Evolutionary conservation across 23 red algal species (phyloP).

Genomic region (Agarophyton chilense): DNA sequence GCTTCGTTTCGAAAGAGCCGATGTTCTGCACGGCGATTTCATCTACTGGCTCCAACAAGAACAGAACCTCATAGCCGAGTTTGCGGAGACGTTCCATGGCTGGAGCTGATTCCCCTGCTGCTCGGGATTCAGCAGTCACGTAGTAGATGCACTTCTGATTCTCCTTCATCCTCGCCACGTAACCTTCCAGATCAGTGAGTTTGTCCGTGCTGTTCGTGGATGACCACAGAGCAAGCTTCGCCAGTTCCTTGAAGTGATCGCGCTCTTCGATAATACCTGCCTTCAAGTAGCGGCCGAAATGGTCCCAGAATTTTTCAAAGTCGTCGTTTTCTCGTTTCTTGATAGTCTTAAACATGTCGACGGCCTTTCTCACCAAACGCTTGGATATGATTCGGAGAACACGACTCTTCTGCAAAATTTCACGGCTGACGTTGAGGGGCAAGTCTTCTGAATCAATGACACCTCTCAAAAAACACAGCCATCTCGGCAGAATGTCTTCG

Average conservation of each 20-base stretch:
- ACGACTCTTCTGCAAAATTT: constrained; percentile 95
- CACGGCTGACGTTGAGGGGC: constrained; percentile 95
- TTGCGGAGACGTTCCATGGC: constrained; percentile 88
- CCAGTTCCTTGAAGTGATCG: constrained; percentile 74
- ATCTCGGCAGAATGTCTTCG: constrained; percentile 93
- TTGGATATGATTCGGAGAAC: constrained; percentile 93
- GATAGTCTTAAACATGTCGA: constrained; percentile 98
- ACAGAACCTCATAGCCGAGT: constrained; percentile 91
- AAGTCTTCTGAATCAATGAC: constrained; percentile 98
- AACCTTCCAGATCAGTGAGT: constrained; percentile 77
- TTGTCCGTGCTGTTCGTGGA: constrained; percentile 77
- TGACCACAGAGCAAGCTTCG: constrained; percentile 74
- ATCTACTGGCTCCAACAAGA: constrained; percentile 91
- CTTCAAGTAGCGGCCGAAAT: constrained; percentile 98
- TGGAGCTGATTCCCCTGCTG: constrained; percentile 77
- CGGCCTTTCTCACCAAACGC: constrained; percentile 81
- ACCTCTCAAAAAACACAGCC: constrained; percentile 89
- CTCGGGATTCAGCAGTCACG: constrained; percentile 65
- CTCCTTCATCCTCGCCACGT: constrained; percentile 90
- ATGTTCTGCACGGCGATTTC: constrained; percentile 90
- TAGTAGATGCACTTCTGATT: constrained; percentile 95
- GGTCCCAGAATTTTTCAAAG: constrained; percentile 83
- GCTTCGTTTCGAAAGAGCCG: constrained; percentile 67
- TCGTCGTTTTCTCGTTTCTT: constrained; percentile 75
- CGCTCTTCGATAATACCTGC: constrained; percentile 84